A percentile compares a stretch with the other conserved stretches of the same genome.
These are phyloP conservation scores for Termitomyces heimii DNA, from an alignment of 768 basidiomycete species.

Conservation along the genomic window DNA sequence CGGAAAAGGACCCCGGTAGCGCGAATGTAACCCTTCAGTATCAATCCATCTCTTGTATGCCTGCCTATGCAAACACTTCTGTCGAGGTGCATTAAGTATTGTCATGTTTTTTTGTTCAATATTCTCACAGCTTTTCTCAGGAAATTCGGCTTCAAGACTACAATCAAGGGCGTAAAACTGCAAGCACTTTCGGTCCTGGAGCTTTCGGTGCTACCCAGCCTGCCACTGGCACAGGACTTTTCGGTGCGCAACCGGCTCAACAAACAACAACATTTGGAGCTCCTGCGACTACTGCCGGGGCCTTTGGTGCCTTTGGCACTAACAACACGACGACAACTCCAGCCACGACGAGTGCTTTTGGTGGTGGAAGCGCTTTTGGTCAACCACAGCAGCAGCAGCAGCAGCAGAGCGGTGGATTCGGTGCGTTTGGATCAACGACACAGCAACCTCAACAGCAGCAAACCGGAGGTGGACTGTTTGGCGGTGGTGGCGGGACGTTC, in stretches of 20 bases:
- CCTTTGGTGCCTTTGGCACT: conserved; percentile 40
- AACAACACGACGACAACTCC: conserved; percentile 19
- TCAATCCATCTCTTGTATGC: conserved; percentile 79
- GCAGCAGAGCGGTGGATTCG: conserved; percentile 24
- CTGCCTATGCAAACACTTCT: conserved; percentile 70
- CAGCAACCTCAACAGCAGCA: conserved; percentile 26
- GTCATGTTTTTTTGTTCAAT: conserved; percentile 1
- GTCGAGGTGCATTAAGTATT: conserved; percentile 50
- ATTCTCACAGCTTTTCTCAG: conserved; percentile 25
- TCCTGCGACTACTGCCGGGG: conserved; percentile 24
- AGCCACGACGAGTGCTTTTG: conserved; percentile 30
- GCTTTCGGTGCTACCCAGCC: conserved; percentile 42
- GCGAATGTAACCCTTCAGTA: conserved; percentile 53
- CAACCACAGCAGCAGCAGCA: conserved; percentile 31
- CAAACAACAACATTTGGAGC: conserved; percentile 36
- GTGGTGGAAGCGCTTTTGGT: conserved; percentile 52
- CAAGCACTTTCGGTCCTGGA: conserved; percentile 52
- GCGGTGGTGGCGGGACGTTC: conserved; percentile 28
- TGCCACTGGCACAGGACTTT: conserved; percentile 27
- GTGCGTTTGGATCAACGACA: conserved; percentile 16
- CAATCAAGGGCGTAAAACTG: conserved; percentile 66
- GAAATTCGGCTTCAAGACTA: conserved; percentile 79
- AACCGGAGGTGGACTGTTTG: conserved; percentile 25
- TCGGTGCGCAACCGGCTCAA: conserved; percentile 42
- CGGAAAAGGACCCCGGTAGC: conserved; percentile 60